Base-by-base conservation (phyloP, 2,329 filamentous ascomycete species). In the Aspergillus caelatus region DNA sequence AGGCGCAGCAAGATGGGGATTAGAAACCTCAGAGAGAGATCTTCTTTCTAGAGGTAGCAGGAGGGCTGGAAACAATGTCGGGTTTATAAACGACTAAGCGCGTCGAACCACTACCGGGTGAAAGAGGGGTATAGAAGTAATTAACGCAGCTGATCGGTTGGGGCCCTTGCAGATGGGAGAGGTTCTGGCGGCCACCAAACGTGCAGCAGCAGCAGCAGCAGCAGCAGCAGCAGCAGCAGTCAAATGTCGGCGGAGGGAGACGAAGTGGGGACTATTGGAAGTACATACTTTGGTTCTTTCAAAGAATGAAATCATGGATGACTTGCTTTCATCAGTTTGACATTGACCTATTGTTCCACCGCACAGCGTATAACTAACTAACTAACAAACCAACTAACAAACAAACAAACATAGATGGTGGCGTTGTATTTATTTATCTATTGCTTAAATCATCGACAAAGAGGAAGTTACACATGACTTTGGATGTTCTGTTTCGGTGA, bases 1-100 rank as follows among this genome's bases (percentile, higher is more conserved):
- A 55, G 45, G 48, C 23, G 48, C 58, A 45, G 55, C 41, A 28
- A 65, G 39, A 52, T 41, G 58, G 45, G 28, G 34, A 58, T 55
- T 57, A 56, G 36, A 61, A 63, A 61, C 9, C n/a, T 23, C n/a
- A 23, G 23, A 26, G n/a, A 52, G 28, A 52, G 28, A n/a, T 32
- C 14, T n/a, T 26, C 26, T 26, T 26, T 26, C 26, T 3, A 26
- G 26, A 26, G 26, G 26, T 26, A 26, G 60, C n/a, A n/a, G n/a
- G n/a, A n/a, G n/a, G n/a, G n/a, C n/a, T n/a, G n/a, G n/a, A n/a
- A n/a, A n/a, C 43, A 64, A 58, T 56, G 58, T 67, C 58, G 66
- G 61, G 60, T 41, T n/a, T n/a, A 26, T 39, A 10, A 55, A 34
- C 30, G 32, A 39, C 32, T 26, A 39, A 52, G 19, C 26, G 12